Percentiles rank a stretch among this genome's conserved stretches.
Conservation (phyloP, 2,329 filamentous ascomycete species). For the Botrytis cinerea region DNA sequence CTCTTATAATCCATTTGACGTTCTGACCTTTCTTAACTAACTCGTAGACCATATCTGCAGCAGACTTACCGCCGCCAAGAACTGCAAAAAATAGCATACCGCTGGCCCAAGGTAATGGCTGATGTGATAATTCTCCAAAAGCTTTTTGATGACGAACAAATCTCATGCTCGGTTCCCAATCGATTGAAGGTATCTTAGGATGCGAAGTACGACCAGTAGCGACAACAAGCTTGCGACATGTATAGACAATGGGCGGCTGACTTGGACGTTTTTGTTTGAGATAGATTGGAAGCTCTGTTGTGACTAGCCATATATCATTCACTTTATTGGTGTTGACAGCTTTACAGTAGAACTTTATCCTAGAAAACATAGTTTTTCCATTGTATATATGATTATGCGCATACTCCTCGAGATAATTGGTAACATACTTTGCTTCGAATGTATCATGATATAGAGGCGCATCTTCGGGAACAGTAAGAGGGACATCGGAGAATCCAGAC, state of each 20-base stretch:
- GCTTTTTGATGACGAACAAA: slow-evolving; percentile 20
- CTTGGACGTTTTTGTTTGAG: neutral
- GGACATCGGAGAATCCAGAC: slow-evolving; percentile 40
- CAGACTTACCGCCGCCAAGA: slow-evolving; percentile 21
- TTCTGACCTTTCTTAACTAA: slow-evolving; percentile 3
- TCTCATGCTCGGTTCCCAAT: neutral
- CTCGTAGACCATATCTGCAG: slow-evolving; percentile 22
- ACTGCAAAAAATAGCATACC: slow-evolving; percentile 9
- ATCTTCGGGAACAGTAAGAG: slow-evolving; percentile 37
- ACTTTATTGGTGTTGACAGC: slow-evolving; percentile 33
- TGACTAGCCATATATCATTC: slow-evolving; percentile 28
- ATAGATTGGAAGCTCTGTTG: neutral
- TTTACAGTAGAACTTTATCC: slow-evolving; percentile 33
- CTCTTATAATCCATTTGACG: slow-evolving; percentile 18
- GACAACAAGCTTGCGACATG: slow-evolving; percentile 9
- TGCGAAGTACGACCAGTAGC: slow-evolving; percentile 8
- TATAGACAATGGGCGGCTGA: too few relatives aligned
- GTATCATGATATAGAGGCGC: slow-evolving; percentile 35
- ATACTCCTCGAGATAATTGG: slow-evolving; percentile 38
- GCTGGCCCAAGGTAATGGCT: neutral
- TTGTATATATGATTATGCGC: slow-evolving; percentile 28
- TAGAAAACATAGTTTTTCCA: slow-evolving; percentile 32
- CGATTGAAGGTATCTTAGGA: neutral
- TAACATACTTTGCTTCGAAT: slow-evolving; percentile 39
- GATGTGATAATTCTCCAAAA: slow-evolving; percentile 22